Base-by-base conservation (phyloP, 805 yeast genomes). In the Myxozyma udenii region DNA sequence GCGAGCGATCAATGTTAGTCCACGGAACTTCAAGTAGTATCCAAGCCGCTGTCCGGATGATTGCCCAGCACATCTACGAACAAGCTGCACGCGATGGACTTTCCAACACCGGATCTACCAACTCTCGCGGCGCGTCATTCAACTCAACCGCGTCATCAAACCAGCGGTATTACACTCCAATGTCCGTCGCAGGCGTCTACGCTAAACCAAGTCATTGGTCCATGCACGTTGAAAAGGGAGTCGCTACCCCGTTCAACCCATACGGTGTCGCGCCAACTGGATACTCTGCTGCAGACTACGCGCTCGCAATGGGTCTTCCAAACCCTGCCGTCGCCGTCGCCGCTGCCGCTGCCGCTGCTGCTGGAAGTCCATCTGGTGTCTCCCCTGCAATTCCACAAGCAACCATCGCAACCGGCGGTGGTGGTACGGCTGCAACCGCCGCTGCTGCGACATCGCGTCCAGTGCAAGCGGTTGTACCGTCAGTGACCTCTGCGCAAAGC, bases 201-300 rank as follows among this genome's bases (percentile, higher is more conserved):
- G 60, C 53, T 14, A 41, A 30, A 9, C 50, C 48, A 3, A 28
- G 28, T 9, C 55, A 50, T 18, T 48, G 55, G 58, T 22, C 36
- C 2, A 25, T 35, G 32, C 24, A 44, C 3, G 50, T 50, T 7
- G 50, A 51, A 25, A 51, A 47, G 30, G 49, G 46, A 22, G 53
- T 54, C 37, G 45, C 44, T 11, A 51, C 58, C n/a, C 58, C 58
- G n/a, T 42, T 41, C 18, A 54, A 54, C 30, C 58, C 58, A 2
- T 51, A 51, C 26, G 58, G 56, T 9, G 56, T 51, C 23, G 21
- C 50, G 11, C 55, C 58, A 4, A 48, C 40, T 18, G 58, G 58
- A 3, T 54, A 41, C 37, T 28, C 50, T 36, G 52, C 44, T 7
- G 50, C 55, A 11, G 58, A 54, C 18, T 54, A 51, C 39, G 55